phyloP scores from a whole-genome alignment of 306 rosid genomes.

The Pyrus communis region DNA sequence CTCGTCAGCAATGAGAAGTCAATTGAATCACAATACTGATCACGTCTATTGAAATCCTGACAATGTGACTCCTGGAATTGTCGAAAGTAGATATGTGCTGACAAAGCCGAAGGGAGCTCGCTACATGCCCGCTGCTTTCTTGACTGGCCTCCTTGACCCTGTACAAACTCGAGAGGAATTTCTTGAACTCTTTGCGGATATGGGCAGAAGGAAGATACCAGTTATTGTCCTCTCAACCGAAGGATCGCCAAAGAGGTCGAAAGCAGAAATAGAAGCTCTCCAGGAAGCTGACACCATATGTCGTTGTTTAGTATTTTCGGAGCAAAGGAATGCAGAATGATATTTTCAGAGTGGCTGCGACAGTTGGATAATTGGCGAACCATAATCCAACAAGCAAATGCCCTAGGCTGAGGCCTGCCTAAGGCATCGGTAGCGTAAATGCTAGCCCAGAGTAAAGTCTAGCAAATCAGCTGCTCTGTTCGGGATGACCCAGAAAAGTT shows the following conservation, averaged over 20 bases:
- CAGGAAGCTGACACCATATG: constrained; percentile 40
- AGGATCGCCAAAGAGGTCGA: constrained; percentile 87
- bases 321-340: not conserved
- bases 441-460: not conserved
- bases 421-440: not conserved
- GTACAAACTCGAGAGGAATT: constrained; percentile 79
- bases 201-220: constrained; percentile 64
- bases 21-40: constrained; percentile 84
- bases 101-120: constrained; percentile 85
- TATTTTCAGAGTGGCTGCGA: not conserved
- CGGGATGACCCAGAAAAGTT: not conserved
- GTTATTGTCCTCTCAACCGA: constrained; percentile 60
- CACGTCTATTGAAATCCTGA: constrained; percentile 86
- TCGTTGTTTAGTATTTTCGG: too few species aligned
- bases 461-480: not conserved
- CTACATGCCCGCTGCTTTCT: constrained; percentile 80
- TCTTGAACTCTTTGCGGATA: constrained; percentile 60
- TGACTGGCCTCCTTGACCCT: constrained; percentile 75
- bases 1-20: constrained; percentile 90
- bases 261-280: constrained; percentile 94
- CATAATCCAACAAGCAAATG: not conserved
- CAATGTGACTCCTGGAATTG: constrained; percentile 66
- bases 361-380: not conserved
- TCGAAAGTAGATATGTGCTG: constrained; percentile 70
- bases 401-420: not conserved